phyloP scores from a whole-genome alignment of 805 yeast genomes.

The Kodamaea sagamina region DNA sequence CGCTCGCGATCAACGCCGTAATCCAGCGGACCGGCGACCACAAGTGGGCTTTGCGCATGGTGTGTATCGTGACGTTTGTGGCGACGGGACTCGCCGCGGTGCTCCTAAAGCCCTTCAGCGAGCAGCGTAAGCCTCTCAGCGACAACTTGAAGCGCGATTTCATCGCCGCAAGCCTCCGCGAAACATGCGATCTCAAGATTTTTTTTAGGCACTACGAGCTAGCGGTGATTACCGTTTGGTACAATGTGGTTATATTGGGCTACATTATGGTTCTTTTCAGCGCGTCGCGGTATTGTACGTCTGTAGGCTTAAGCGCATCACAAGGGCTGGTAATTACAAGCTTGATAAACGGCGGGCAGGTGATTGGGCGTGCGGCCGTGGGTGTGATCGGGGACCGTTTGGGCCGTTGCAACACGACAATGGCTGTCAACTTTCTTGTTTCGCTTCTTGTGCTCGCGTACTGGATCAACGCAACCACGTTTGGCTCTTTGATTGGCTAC shows the following conservation, averaged over 20 bases:
- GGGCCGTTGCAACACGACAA: conserved; percentile 47
- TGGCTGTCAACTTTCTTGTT: conserved; percentile 22
- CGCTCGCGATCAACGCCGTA: conserved; percentile 43
- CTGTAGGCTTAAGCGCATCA: conserved; percentile 44
- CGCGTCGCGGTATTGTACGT: conserved; percentile 39
- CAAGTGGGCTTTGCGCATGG: conserved; percentile 46
- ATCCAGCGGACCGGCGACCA: conserved; percentile 43
- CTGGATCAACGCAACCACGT: conserved; percentile 41
- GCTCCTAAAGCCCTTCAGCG: conserved; percentile 49
- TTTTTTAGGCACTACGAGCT: conserved; percentile 30
- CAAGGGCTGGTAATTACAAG: conserved; percentile 39
- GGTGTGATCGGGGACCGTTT: conserved; percentile 48
- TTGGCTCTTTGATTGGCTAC: conserved; percentile 33
- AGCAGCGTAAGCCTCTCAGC: conserved; percentile 26
- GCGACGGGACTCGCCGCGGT: conserved; percentile 38
- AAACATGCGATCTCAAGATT: conserved; percentile 31
- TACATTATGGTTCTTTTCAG: conserved; percentile 40
- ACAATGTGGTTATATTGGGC: conserved; percentile 38
- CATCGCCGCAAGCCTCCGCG: conserved; percentile 13
- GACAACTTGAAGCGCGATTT: conserved; percentile 24
- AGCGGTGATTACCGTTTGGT: conserved; percentile 33
- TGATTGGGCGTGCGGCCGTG: conserved; percentile 52
- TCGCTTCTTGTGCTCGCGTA: conserved; percentile 34
- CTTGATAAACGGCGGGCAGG: conserved; percentile 43
- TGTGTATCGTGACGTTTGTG: conserved; percentile 35